phyloP scores from a whole-genome alignment of 2,329 filamentous ascomycete species.

The Neurospora sp. region DNA sequence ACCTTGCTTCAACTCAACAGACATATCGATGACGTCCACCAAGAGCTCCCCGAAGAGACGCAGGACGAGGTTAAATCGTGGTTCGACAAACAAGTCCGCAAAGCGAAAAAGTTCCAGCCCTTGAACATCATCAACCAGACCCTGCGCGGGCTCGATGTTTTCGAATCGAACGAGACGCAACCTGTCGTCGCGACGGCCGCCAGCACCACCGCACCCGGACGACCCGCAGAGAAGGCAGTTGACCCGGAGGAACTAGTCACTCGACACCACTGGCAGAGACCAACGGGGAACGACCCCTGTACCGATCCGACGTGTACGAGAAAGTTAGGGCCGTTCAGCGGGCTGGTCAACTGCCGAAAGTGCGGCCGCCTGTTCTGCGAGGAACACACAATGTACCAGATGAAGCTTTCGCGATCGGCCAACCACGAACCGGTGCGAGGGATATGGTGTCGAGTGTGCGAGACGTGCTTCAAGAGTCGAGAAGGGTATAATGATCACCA shows the following conservation, averaged over 20 bases:
- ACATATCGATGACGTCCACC: conserved; percentile 77
- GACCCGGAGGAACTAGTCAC: conserved; percentile 90
- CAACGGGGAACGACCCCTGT: conserved; percentile 66
- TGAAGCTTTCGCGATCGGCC: conserved; percentile 87
- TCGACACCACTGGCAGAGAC: conserved; percentile 78
- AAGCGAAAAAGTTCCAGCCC: conserved; percentile 87
- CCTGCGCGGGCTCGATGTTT: conserved; percentile 82
- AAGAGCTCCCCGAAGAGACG: conserved; percentile 77
- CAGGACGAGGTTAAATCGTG: conserved; percentile 43
- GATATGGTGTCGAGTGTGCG: conserved; percentile 89
- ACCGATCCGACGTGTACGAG: conserved; percentile 81
- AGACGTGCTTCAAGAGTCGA: conserved; percentile 97
- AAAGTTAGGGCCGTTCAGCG: conserved; percentile 66
- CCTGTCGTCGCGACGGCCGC: conserved; percentile 24
- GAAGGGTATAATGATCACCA: conserved; percentile 90
- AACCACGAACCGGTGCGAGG: conserved; percentile 83
- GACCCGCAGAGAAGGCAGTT: conserved; percentile 33
- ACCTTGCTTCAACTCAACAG: conserved; percentile 86
- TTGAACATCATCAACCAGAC: conserved; percentile 89
- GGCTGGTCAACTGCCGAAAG: conserved; percentile 84
- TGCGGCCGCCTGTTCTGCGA: conserved; percentile 94
- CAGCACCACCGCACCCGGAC: conserved; percentile 23
- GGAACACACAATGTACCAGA: conserved; percentile 98
- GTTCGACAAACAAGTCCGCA: conserved; percentile 91
- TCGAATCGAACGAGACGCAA: conserved; percentile 75